Evolutionary conservation across 2,329 filamentous ascomycete genomes (phyloP), one percentile per base, ranked within the genome.

Genomic region (Orbilia javanica): DNA sequence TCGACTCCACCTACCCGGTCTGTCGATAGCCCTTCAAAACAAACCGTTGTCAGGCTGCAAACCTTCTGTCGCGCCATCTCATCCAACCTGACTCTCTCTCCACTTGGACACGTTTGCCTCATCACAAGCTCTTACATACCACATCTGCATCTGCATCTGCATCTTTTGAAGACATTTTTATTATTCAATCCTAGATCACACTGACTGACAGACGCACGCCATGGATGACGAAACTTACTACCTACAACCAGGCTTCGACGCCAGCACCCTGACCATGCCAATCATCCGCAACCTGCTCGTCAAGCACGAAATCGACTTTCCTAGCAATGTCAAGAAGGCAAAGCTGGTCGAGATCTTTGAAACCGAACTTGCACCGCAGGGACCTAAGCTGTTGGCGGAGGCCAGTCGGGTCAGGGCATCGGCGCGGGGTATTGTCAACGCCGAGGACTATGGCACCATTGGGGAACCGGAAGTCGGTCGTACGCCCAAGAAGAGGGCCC

Each of bases 201-300:
- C 55, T n/a, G n/a, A 64, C 20, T 20, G 53, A n/a, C 20, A 48
- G 13, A 48, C 44, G n/a, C 3, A 18, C 62, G 42, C 31, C 29
- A 79, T 74, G 75, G 70, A 79, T 29, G 75, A 79, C 34, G 81
- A 81, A 36, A 44, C 70, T 81, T 92, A 93, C 81, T 99, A 98
- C 84, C 90, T 98, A 34, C 90, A 94, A 83, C 88, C 93, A 68
- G 93, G 89, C 82, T 98, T 97, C 84, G 93, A 99, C 83, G 90
- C 96, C 20, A 88, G 88, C 83, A 89, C 88, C 80, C 89, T 98
- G 80, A 98, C 94, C 0, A 90, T 98, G 62, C 94, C 96, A 29
- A 92, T 92, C 53, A 87, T 99, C 81, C 93, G 96, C 82, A 95
- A 92, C 60, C 96, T 98, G 80, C 89, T 99, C 73, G 92, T 98